Evolutionary conservation across 768 basidiomycete genomes (phyloP).

Genomic region (Dentipellis fragilis): DNA sequence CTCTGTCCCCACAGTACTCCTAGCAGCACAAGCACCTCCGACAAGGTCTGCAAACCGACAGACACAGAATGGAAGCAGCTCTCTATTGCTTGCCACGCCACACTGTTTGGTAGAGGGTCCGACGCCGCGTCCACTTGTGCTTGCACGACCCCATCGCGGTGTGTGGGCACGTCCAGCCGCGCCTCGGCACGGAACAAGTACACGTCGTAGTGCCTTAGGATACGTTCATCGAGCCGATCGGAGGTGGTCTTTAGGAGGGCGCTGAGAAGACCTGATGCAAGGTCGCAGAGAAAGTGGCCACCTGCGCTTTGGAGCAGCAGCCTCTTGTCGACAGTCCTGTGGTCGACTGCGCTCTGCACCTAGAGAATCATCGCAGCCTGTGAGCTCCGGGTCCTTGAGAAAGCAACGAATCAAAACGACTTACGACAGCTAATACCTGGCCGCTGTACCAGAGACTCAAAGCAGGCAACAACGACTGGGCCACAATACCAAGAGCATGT

Average conservation of each 20-base stretch:
- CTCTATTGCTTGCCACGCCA: conserved; percentile 53
- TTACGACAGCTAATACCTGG: conserved; percentile 52
- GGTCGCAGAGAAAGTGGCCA: conserved; percentile 45
- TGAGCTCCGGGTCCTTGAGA: not conserved
- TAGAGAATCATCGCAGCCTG: not conserved
- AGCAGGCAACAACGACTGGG: conserved; percentile 47
- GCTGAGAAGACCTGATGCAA: conserved; percentile 35
- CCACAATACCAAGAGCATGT: conserved; percentile 35
- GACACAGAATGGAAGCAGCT: conserved; percentile 31
- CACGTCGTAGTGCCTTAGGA: conserved; percentile 50
- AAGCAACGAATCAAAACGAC: conserved; percentile 13
- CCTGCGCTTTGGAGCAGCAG: conserved; percentile 17
- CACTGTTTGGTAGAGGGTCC: conserved; percentile 27
- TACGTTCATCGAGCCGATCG: conserved; percentile 43
- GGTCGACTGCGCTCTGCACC: conserved; percentile 8
- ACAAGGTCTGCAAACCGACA: conserved; percentile 39
- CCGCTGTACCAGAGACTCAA: conserved; percentile 56
- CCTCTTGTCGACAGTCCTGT: conserved; percentile 2
- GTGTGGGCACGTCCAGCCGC: conserved; percentile 70
- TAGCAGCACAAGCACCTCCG: conserved; percentile 53
- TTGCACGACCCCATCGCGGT: conserved; percentile 55
- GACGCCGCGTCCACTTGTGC: conserved; percentile 50
- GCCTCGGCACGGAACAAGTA: conserved; percentile 59
- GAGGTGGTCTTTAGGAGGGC: conserved; percentile 30
- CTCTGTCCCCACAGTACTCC: conserved; percentile 47